A percentile compares a stretch with the other conserved stretches of the same genome.
Conservation (phyloP, 164 flowering plant species). For the Nymphaea thermarum region DNA sequence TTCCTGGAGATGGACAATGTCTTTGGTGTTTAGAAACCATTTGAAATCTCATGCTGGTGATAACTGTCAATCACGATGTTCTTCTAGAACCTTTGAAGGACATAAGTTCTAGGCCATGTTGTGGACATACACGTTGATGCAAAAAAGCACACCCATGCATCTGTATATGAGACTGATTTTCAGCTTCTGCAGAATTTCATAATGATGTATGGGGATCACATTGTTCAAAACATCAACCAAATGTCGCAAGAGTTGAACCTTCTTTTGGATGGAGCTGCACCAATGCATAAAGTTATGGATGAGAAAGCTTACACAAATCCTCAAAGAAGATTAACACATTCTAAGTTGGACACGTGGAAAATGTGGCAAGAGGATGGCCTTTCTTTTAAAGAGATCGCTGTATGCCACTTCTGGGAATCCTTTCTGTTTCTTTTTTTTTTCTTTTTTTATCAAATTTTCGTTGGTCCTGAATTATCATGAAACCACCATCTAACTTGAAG, state of each 20-base stretch:
- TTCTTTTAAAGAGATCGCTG: constrained; percentile 34
- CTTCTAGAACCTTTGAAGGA: too few relatives aligned
- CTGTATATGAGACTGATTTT: too few relatives aligned
- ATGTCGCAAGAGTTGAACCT: constrained; percentile 31
- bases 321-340: constrained; percentile 24
- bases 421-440: too few relatives aligned
- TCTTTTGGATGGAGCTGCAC: constrained; percentile 33
- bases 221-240: constrained; percentile 25
- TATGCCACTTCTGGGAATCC: constrained; percentile 11
- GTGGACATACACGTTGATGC: too few relatives aligned
- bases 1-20: too few relatives aligned
- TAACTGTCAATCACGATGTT: too few relatives aligned
- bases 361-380: constrained; percentile 51
- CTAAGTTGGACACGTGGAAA: constrained; percentile 55
- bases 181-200: constrained; percentile 31
- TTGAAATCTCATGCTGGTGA: too few relatives aligned
- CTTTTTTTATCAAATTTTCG: too few relatives aligned
- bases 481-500: not conserved
- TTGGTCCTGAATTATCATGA: too few relatives aligned
- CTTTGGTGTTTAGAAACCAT: too few relatives aligned
- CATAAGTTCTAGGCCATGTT: too few relatives aligned
- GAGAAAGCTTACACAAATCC: constrained; percentile 14
- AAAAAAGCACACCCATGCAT: too few relatives aligned
- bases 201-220: constrained; percentile 31
- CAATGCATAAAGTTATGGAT: constrained; percentile 10